Percentiles rank a stretch among this genome's conserved stretches.
These are phyloP conservation scores for Trifolium fragiferum DNA, from an alignment of 306 rosid species.

Conservation along the genomic window DNA sequence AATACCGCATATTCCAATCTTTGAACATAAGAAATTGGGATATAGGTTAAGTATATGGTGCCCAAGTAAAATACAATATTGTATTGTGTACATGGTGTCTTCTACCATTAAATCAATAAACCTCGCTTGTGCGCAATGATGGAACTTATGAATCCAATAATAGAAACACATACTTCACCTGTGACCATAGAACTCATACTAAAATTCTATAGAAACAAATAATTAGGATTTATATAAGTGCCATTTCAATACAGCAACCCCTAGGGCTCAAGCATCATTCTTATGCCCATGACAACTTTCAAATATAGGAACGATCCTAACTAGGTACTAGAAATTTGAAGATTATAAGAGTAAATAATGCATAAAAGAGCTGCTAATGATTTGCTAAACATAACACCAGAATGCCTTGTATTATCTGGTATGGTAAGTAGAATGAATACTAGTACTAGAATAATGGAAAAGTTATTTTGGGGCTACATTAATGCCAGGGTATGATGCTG, in stretches of 20 bases:
- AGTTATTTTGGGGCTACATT: background rate
- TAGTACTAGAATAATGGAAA: background rate
- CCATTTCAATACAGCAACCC: background rate
- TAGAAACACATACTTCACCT: no score
- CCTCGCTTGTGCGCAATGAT: no score
- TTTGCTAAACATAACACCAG: background rate
- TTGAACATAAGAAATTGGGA: constrained; percentile 1
- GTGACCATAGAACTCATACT: background rate
- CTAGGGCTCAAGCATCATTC: background rate
- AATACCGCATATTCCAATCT: background rate
- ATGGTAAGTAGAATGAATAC: background rate
- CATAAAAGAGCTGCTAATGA: background rate
- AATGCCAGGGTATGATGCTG: background rate
- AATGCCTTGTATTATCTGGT: background rate
- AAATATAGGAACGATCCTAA: background rate
- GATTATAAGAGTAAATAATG: background rate
- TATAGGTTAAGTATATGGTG: no score
- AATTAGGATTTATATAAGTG: background rate
- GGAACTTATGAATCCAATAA: no score
- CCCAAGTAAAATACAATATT: no score
- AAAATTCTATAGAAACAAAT: background rate
- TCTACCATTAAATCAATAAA: no score
- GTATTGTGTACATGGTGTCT: no score
- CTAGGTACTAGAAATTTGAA: background rate
- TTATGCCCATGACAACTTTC: background rate